Conservation (phyloP, 2,329 filamentous ascomycete genomes). For the Beauveria pseudobassiana region DNA sequence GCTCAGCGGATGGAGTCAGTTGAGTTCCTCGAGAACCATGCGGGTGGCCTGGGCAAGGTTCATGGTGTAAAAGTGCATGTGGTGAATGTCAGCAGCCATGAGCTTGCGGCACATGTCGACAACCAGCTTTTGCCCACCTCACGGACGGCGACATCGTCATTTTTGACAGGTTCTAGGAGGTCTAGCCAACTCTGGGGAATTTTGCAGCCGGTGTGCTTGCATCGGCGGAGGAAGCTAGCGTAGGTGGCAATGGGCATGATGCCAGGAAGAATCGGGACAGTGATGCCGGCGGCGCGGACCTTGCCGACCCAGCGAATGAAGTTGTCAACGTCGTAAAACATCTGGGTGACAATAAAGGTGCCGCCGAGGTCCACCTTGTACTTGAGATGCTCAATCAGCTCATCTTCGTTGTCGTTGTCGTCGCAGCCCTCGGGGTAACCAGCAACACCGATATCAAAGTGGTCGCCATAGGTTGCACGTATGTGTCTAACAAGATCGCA, state of each 20-base stretch:
- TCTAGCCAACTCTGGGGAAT: conserved; percentile 77
- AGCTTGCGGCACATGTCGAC: conserved; percentile 86
- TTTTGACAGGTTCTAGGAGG: conserved; percentile 85
- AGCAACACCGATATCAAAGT: conserved; percentile 96
- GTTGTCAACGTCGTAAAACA: conserved; percentile 98
- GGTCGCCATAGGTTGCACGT: conserved; percentile 56
- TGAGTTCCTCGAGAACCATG: conserved; percentile 87
- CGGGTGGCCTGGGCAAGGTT: conserved; percentile 90
- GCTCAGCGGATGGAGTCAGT: conserved; percentile 70
- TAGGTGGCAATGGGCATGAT: conserved; percentile 92
- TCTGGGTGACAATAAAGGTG: conserved; percentile 93
- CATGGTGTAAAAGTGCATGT: conserved; percentile 99
- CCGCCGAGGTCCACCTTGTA: conserved; percentile 94
- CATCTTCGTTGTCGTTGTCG: conserved; percentile 80
- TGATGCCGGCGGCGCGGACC: conserved; percentile 78
- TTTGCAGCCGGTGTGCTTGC: conserved; percentile 82
- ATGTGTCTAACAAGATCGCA: conserved; percentile 86
- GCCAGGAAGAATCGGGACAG: conserved; percentile 73
- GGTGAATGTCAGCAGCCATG: conserved; percentile 71
- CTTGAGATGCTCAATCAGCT: conserved; percentile 85
- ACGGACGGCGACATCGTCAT: conserved; percentile 87
- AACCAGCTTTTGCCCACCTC: conserved; percentile 82
- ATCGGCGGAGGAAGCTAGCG: conserved; percentile 81
- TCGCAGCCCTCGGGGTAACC: conserved; percentile 95
- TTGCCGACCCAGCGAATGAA: conserved; percentile 87